Evolutionary conservation across 1,284 basidiomycete species (phyloP).

Genomic region (Lentinus polychrous): DNA sequence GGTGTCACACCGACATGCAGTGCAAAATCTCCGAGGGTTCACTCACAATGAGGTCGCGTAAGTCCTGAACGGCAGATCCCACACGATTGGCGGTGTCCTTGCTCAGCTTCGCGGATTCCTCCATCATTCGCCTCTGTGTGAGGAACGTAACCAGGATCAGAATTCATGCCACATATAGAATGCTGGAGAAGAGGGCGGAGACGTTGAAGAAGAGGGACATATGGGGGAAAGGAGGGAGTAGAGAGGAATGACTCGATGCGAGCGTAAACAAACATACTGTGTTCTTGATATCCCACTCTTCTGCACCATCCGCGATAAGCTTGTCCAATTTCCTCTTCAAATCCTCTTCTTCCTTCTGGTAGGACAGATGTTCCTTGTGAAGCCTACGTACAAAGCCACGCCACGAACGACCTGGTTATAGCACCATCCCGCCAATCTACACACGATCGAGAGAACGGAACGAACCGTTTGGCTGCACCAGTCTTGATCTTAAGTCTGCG

Average conservation of each 20-base stretch:
- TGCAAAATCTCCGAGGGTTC: conserved; percentile 5
- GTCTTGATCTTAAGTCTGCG: conserved; percentile 80
- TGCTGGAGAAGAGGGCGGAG: neutral
- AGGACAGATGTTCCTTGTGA: conserved; percentile 65
- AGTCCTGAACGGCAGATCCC: conserved; percentile 52
- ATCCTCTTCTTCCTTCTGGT: conserved; percentile 62
- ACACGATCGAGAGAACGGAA: neutral
- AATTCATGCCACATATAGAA: too few relatives aligned
- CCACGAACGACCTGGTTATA: conserved; percentile 1
- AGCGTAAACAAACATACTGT: conserved; percentile 46
- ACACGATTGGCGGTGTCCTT: conserved; percentile 57
- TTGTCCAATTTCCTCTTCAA: conserved; percentile 57
- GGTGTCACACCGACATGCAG: neutral
- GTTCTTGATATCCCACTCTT: conserved; percentile 79
- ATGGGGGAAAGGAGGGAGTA: neutral
- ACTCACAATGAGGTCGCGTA: conserved; percentile 69
- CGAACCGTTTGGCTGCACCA: conserved; percentile 66
- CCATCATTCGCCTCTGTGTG: conserved; percentile 59
- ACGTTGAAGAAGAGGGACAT: neutral
- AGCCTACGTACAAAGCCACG: conserved; percentile 37
- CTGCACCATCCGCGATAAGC: conserved; percentile 54
- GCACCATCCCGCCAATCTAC: neutral
- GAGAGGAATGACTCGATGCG: conserved; percentile 1
- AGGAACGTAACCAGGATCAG: neutral
- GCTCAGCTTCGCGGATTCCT: conserved; percentile 81